Percentiles rank a stretch among this genome's conserved stretches.
Conservation (phyloP, 1,284 basidiomycete genomes). For the Ceratobasidium papillatum region DNA sequence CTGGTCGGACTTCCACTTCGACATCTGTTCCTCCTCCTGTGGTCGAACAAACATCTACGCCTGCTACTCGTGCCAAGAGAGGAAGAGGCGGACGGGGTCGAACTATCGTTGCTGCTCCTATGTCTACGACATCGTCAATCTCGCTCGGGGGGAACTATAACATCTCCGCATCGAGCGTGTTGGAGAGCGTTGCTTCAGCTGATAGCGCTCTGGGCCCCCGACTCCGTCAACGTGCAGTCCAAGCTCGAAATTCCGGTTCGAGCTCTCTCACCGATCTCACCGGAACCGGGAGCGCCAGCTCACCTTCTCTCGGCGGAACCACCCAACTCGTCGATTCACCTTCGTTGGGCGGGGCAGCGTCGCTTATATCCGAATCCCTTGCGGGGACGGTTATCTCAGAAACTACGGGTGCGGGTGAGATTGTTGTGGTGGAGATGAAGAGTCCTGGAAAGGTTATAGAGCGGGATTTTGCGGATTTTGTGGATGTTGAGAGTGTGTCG, state of each 20-base stretch:
- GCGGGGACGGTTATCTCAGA: slow-evolving; percentile 1
- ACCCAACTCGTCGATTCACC: too few relatives aligned
- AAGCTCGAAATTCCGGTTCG: too few relatives aligned
- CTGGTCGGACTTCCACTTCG: background rate
- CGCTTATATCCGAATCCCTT: background rate
- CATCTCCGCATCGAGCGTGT: background rate
- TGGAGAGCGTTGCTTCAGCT: background rate
- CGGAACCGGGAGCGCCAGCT: too few relatives aligned
- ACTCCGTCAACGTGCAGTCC: background rate
- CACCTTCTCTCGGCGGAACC: too few relatives aligned
- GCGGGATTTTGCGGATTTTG: background rate
- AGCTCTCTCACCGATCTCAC: too few relatives aligned
- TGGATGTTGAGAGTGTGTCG: background rate
- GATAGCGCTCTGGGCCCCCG: background rate
- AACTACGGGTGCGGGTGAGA: background rate
- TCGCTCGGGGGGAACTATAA: background rate
- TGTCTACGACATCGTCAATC: background rate
- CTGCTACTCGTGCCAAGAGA: background rate
- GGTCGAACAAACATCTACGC: background rate
- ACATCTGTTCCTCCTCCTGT: background rate
- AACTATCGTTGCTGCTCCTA: background rate
- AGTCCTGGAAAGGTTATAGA: background rate
- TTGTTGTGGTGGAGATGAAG: background rate
- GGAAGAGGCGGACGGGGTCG: background rate
- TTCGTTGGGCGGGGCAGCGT: slow-evolving; percentile 26